Evolutionary conservation across 164 flowering plant species (phyloP).

Genomic region (Umbellularia californica): DNA sequence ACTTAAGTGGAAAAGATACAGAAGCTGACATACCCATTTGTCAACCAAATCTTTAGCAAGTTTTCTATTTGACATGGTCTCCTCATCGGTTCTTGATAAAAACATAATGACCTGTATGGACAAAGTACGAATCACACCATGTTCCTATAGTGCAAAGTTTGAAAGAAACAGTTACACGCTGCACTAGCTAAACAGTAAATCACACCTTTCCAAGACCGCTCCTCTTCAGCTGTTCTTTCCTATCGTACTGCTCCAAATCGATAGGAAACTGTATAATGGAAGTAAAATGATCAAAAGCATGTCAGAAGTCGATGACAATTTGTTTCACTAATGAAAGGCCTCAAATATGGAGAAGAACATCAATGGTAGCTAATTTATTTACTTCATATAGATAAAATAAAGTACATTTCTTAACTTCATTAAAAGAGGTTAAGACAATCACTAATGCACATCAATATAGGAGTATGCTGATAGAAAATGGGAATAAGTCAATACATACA

Average conservation of each 20-base stretch:
- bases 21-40: slow-evolving; percentile 68
- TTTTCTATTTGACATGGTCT: slow-evolving; percentile 78
- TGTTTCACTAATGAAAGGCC: neutral
- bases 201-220: slow-evolving; percentile 90
- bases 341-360: neutral
- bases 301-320: slow-evolving; percentile 9
- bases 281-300: slow-evolving; percentile 8
- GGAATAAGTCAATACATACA: slow-evolving; percentile 27
- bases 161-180: neutral
- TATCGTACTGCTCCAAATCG: slow-evolving; percentile 76
- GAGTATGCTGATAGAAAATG: neutral
- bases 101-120: slow-evolving; percentile 90
- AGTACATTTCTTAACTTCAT: neutral
- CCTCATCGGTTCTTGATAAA: slow-evolving; percentile 90
- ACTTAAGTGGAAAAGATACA: neutral
- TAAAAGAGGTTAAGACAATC: neutral
- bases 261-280: slow-evolving; percentile 64
- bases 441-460: neutral
- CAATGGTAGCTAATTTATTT: neutral
- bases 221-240: slow-evolving; percentile 81
- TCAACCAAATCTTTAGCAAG: slow-evolving; percentile 97
- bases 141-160: neutral
- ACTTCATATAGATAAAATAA: neutral
- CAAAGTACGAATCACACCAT: neutral
- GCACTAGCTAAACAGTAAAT: neutral